Percentiles rank a stretch among this genome's conserved stretches.
Evolutionary conservation across 1,139 yeast genomes (phyloP).

Genomic region (Candida sojae): DNA sequence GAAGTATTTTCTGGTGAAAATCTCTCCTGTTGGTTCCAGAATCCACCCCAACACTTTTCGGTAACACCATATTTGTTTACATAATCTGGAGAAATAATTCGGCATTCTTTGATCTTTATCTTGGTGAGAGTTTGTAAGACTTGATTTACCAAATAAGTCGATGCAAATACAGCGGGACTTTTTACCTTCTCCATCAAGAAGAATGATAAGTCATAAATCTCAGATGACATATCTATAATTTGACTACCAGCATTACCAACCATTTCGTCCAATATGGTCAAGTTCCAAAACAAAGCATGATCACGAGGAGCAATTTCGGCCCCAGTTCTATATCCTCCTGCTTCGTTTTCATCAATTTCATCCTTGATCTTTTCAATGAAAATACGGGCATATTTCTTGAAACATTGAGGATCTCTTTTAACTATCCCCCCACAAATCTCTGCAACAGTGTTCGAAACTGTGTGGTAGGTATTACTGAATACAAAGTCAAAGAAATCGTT

Average conservation of each 20-base stretch:
- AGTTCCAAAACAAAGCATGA: conserved; percentile 71
- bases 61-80: conserved; percentile 32
- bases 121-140: conserved; percentile 65
- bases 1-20: conserved; percentile 44
- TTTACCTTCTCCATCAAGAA: conserved; percentile 58
- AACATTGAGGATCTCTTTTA: conserved; percentile 56
- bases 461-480: conserved; percentile 60
- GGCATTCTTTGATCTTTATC: conserved; percentile 55
- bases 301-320: conserved; percentile 75
- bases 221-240: conserved; percentile 45
- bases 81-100: conserved; percentile 50
- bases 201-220: conserved; percentile 52
- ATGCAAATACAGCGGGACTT: conserved; percentile 61
- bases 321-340: conserved; percentile 75
- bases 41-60: conserved; percentile 72
- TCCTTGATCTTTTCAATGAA: conserved; percentile 57
- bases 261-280: conserved; percentile 70
- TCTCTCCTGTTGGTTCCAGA: conserved; percentile 52
- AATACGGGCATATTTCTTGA: conserved; percentile 45
- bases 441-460: conserved; percentile 68
- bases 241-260: conserved; percentile 65
- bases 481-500: conserved; percentile 57
- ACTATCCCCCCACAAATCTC: conserved; percentile 71
- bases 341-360: conserved; percentile 81
- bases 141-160: conserved; percentile 60